Percentiles rank a stretch among this genome's conserved stretches.
phyloP scores from a whole-genome alignment of 2,329 filamentous ascomycete genomes.

The Decorospora gaudefroyi region DNA sequence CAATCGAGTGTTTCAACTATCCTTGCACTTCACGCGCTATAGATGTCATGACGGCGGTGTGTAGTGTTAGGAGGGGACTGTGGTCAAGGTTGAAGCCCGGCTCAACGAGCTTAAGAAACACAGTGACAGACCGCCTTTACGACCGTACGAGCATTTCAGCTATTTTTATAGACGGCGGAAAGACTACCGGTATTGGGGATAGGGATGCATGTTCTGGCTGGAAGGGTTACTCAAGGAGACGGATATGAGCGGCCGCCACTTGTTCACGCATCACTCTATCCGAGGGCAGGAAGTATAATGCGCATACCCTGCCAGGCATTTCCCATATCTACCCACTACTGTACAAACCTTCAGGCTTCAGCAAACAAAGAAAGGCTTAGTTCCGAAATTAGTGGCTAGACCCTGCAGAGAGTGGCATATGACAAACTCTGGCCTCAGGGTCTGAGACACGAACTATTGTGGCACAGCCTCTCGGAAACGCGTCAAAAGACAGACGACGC shows the following conservation, averaged over 20 bases:
- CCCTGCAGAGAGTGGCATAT: slow-evolving; percentile 43
- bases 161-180: too few relatives aligned
- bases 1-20: slow-evolving; percentile 22
- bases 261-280: slow-evolving; percentile 6
- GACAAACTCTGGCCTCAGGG: slow-evolving; percentile 36
- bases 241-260: slow-evolving; percentile 7
- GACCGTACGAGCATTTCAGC: too few relatives aligned
- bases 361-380: slow-evolving; percentile 17
- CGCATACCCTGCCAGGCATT: slow-evolving; percentile 1
- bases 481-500: slow-evolving; percentile 24
- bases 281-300: slow-evolving; percentile 4
- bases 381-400: slow-evolving; percentile 25
- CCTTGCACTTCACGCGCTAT: slow-evolving; percentile 9
- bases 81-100: slow-evolving; percentile 2
- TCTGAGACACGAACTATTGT: slow-evolving; percentile 41
- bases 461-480: slow-evolving; percentile 37
- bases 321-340: slow-evolving; percentile 8
- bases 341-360: slow-evolving; percentile 4
- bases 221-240: not conserved
- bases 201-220: not conserved
- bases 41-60: slow-evolving; percentile 18
- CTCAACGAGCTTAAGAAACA: too few relatives aligned
- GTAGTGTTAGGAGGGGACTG: slow-evolving; percentile 5
- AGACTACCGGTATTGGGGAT: too few relatives aligned
- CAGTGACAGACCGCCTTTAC: too few relatives aligned